Percentiles rank a stretch among this genome's conserved stretches.
These are phyloP conservation scores for Amanita pallidorosea DNA, from an alignment of 768 basidiomycete species.

Conservation along the genomic window DNA sequence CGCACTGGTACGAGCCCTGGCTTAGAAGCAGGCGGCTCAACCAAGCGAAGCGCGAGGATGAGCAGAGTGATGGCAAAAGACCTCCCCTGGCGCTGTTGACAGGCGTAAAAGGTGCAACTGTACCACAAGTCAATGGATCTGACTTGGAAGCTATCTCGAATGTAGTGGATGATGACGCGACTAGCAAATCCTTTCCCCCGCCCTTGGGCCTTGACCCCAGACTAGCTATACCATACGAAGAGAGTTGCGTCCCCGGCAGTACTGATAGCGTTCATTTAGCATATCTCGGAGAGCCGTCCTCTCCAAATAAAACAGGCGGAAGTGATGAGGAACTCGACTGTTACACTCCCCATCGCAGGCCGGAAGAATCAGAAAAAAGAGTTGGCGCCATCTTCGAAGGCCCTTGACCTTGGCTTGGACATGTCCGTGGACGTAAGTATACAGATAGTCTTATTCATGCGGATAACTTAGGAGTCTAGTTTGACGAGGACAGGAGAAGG, in stretches of 20 bases:
- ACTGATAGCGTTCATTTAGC: slow-evolving; percentile 29
- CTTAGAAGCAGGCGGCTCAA: slow-evolving; percentile 51
- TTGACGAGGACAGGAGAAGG: slow-evolving; percentile 59
- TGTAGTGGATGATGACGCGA: slow-evolving; percentile 6
- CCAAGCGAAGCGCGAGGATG: slow-evolving; percentile 39
- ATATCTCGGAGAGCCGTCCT: slow-evolving; percentile 25
- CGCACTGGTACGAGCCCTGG: slow-evolving; percentile 86
- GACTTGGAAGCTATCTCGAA: slow-evolving; percentile 20
- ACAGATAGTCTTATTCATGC: slow-evolving; percentile 5
- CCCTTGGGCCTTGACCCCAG: slow-evolving; percentile 42
- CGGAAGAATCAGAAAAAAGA: slow-evolving; percentile 32
- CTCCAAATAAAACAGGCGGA: slow-evolving; percentile 7
- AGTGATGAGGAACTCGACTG: slow-evolving; percentile 29
- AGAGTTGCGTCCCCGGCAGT: slow-evolving; percentile 25
- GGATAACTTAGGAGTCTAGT: slow-evolving; percentile 24
- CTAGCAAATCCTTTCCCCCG: slow-evolving; percentile 40
- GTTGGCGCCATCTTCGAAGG: slow-evolving; percentile 41
- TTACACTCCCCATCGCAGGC: slow-evolving; percentile 20
- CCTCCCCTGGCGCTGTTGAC: slow-evolving; percentile 43
- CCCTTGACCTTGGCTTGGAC: slow-evolving; percentile 39
- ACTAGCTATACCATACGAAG: slow-evolving; percentile 22
- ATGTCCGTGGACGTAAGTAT: slow-evolving; percentile 31
- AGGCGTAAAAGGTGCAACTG: slow-evolving; percentile 32
- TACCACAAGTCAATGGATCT: slow-evolving; percentile 19
- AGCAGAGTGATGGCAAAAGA: slow-evolving; percentile 11